A percentile compares a stretch with the other conserved stretches of the same genome.
Conservation (phyloP, 176 grass and related monocot species). For the Typha latifolia region DNA sequence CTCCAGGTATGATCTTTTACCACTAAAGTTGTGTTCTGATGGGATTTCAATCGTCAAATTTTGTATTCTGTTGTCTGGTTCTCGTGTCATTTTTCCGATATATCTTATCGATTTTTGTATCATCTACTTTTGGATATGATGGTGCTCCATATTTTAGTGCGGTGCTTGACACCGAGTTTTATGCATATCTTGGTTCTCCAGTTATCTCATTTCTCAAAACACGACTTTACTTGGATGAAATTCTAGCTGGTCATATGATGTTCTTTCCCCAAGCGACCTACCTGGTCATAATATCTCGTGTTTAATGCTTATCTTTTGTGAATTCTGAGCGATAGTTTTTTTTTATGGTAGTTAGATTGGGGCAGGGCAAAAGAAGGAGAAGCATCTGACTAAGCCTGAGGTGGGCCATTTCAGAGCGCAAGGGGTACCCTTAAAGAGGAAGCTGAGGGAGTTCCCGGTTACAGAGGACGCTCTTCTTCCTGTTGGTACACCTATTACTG, state of each 20-base stretch:
- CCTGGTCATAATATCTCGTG: neutral
- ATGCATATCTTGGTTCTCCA: too few species aligned
- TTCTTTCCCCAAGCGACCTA: neutral
- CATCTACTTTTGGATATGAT: too few species aligned
- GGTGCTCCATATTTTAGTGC: too few species aligned
- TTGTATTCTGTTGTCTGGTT: too few species aligned
- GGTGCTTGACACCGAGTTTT: too few species aligned
- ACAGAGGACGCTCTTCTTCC: slow-evolving; percentile 94
- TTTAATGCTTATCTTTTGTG: slow-evolving; percentile 22
- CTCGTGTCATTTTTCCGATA: too few species aligned
- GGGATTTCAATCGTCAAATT: too few species aligned
- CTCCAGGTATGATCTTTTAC: slow-evolving; percentile 53
- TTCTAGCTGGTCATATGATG: too few species aligned
- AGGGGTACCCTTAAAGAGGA: slow-evolving; percentile 79
- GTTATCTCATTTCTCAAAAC: too few species aligned
- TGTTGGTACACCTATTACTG: slow-evolving; percentile 67
- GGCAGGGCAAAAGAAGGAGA: slow-evolving; percentile 98
- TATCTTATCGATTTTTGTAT: too few species aligned
- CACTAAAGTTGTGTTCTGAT: neutral
- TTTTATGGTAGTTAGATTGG: slow-evolving; percentile 53
- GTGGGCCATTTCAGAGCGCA: slow-evolving; percentile 83
- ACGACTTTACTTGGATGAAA: too few species aligned
- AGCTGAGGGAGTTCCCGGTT: slow-evolving; percentile 89
- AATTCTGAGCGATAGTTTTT: slow-evolving; percentile 14
- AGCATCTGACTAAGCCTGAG: slow-evolving; percentile 91